These are phyloP conservation scores for Lasiodiplodia gonubiensis DNA, from an alignment of 2,329 filamentous ascomycete species.

Conservation along the genomic window DNA sequence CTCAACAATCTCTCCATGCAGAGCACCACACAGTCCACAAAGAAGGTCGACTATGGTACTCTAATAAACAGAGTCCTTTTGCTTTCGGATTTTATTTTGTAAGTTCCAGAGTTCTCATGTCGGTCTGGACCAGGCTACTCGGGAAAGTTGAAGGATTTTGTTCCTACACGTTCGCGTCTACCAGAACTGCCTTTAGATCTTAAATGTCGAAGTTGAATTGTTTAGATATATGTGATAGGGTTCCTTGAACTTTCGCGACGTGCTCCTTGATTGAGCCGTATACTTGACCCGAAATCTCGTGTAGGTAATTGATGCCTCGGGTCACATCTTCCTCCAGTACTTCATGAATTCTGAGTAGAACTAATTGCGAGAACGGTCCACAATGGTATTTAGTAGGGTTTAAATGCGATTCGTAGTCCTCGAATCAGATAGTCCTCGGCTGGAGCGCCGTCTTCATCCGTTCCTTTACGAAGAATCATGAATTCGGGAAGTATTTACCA, in stretches of 20 bases:
- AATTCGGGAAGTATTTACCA: neutral
- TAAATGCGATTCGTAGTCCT: conserved; percentile 36
- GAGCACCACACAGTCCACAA: too few species aligned
- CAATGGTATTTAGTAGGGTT: conserved; percentile 36
- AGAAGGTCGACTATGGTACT: too few species aligned
- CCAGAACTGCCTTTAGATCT: too few species aligned
- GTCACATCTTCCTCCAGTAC: conserved; percentile 35
- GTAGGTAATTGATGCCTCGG: conserved; percentile 29
- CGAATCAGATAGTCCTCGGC: conserved; percentile 33
- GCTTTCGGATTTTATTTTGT: too few species aligned
- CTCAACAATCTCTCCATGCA: too few species aligned
- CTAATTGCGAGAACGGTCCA: conserved; percentile 40
- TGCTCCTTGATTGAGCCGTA: conserved; percentile 27
- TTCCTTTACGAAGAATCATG: neutral
- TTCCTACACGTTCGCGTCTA: too few species aligned
- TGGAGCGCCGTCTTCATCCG: neutral
- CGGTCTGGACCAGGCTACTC: too few species aligned
- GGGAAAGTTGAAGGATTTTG: too few species aligned
- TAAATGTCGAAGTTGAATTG: neutral
- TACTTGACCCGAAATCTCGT: conserved; percentile 27
- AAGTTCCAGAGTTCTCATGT: too few species aligned
- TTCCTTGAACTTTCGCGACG: conserved; percentile 1
- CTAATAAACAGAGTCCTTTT: too few species aligned
- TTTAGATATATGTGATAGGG: neutral
- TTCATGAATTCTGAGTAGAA: conserved; percentile 46